phyloP scores from a whole-genome alignment of 2,329 filamentous ascomycete species.

The Calonectria pseudoturangicola region DNA sequence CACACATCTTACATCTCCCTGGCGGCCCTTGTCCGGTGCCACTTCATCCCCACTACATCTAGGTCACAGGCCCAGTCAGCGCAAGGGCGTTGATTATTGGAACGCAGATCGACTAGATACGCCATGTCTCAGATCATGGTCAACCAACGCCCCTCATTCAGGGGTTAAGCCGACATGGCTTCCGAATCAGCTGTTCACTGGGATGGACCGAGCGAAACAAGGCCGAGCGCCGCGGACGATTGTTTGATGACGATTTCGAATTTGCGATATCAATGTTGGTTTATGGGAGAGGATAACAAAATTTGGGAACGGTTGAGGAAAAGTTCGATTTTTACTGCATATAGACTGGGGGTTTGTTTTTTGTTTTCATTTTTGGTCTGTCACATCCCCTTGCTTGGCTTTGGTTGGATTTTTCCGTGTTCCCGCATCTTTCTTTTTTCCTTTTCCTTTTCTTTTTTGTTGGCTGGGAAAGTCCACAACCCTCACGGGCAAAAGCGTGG shows the following conservation, averaged over 20 bases:
- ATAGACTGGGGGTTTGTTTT: slow-evolving; percentile 53
- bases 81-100: slow-evolving; percentile 52
- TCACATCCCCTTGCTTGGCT: slow-evolving; percentile 44
- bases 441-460: slow-evolving; percentile 34
- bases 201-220: slow-evolving; percentile 36
- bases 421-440: slow-evolving; percentile 39
- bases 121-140: slow-evolving; percentile 57
- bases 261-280: slow-evolving; percentile 40
- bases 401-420: slow-evolving; percentile 40
- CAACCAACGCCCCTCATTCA: slow-evolving; percentile 36
- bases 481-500: slow-evolving; percentile 47
- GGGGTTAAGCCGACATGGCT: slow-evolving; percentile 34
- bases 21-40: slow-evolving; percentile 24
- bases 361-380: slow-evolving; percentile 40
- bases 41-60: slow-evolving; percentile 39
- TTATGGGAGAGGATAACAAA: slow-evolving; percentile 52
- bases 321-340: slow-evolving; percentile 54
- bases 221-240: slow-evolving; percentile 43
- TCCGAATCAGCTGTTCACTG: slow-evolving; percentile 25
- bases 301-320: slow-evolving; percentile 54
- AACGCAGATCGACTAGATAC: slow-evolving; percentile 57
- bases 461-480: slow-evolving; percentile 41
- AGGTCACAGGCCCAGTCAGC: slow-evolving; percentile 36
- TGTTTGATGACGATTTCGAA: slow-evolving; percentile 43
- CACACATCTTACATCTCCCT: slow-evolving; percentile 40